Evolutionary conservation across 2,329 filamentous ascomycete genomes (phyloP), one percentile per base, ranked within the genome.

Genomic region (Fusarium pseudocircinatum): DNA sequence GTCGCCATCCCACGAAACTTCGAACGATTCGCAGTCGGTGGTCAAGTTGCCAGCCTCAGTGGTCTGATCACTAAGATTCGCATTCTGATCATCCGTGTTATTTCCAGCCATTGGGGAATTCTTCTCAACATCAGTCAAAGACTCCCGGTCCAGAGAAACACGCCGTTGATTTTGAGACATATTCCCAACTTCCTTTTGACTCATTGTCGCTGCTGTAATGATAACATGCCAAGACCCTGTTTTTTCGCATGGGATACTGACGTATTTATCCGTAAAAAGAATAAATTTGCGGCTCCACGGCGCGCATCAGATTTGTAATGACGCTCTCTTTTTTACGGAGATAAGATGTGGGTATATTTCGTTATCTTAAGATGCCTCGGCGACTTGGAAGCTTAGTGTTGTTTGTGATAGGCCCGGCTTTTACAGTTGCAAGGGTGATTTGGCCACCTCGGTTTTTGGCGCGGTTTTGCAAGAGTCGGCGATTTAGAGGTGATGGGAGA

Each of bases 1-100:
- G 5, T 73, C 70, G 4, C 70, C 70, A 4, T 72, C 70, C 70
- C 70, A 72, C 2, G 56, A 37, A 4, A 72, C 70, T 11, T 61
- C 20, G 0, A 70, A 47, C 6, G 50, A 40, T 36, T 60, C 44
- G 24, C 24, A 42, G 3, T 42, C 39, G 1, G 26, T 54, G 4
- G 54, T 53, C 13, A 43, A 39, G 3, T 58, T 43, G 3, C 65
- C 70, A 20, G 46, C 57, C n/a, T 72, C 70, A 0, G 70, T 70
- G 2, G 54, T 70, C 12, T 72, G 60, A 28, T 70, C 70, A 18
- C 70, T 72, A 0, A 73, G 30, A 44, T 73, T 52, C 2, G 44
- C 44, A 10, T 39, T 32, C 36, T 36, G 64, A 18, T 43, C 43
- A 11, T 39, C 40, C 0, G 16, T 15, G 11, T 42, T 22, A 24